phyloP scores from a whole-genome alignment of 192 early-diverging fungal genomes.

The Funneliformis mosseae region DNA sequence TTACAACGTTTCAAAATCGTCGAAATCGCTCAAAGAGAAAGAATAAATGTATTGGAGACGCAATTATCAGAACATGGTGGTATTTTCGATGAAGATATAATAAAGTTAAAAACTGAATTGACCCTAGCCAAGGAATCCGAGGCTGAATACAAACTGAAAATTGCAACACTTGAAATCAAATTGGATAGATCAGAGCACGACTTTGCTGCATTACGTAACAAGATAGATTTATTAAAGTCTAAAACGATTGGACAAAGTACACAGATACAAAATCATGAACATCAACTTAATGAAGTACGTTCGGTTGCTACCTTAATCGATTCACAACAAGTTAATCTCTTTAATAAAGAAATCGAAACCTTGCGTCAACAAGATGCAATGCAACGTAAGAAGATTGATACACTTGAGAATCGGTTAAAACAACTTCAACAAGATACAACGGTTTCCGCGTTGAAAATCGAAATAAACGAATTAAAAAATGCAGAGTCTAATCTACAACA shows the following conservation, averaged over 20 bases:
- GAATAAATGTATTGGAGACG: background rate
- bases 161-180: slow-evolving; percentile 8
- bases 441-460: background rate
- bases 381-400: background rate
- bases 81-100: background rate
- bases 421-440: background rate
- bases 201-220: background rate
- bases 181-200: background rate
- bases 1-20: background rate
- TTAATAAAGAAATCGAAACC: background rate
- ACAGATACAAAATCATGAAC: background rate
- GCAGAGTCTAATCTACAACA: background rate
- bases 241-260: background rate
- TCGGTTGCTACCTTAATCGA: background rate
- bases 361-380: background rate
- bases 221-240: background rate
- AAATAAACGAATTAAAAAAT: background rate
- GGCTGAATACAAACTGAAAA: background rate
- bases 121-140: background rate
- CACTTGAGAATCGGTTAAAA: background rate
- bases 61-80: background rate
- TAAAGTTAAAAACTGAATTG: background rate
- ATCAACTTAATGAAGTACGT: background rate
- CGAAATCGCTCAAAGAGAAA: slow-evolving; percentile 8
- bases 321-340: background rate